Evolutionary conservation across 176 grass and related monocot genomes (phyloP), one percentile per base, ranked within the genome.

Genomic region (Neostapfia colusana): DNA sequence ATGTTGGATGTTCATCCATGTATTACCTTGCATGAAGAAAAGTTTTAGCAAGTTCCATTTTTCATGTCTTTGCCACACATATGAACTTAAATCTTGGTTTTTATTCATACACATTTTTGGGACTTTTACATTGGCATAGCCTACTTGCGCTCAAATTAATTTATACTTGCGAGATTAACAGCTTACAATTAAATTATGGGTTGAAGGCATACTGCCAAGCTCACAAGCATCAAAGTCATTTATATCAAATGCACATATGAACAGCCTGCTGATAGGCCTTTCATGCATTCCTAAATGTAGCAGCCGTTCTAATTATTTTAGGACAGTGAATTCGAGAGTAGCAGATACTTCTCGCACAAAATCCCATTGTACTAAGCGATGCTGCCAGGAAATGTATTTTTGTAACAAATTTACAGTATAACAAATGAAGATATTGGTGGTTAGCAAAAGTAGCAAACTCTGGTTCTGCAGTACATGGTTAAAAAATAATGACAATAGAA

Each of bases 191-290:
- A 49, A 49, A 49, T 18, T 49, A 49, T 6, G 15, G 46, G 46
- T 49, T 45, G 46, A 49, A 18, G 46, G 46, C 4, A 48, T 48
- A 48, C 45, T 14, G 11, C 16, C 13, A 49, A 49, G 46, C 18
- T 49, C n/a, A n/a, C n/a, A 64, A 79, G 58, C 34, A 42, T 83
- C 53, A 36, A n/a, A 63, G 34, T 61, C 75, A 70, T 39, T 65
- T 73, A 42, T 67, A 14, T 18, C 12, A 61, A 36, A 68, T 16
- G 2, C 18, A 83, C 14, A 23, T 16, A 84, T 69, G 16, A 65
- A 65, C 26, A 25, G 56, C 13, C 45, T 68, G 31, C 15, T 38
- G 44, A 73, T 39, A 63, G 67, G 15, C 28, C 44, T 66, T 78
- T 23, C 34, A 63, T 77, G 2, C 56, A 84, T 20, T 16, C 3